A percentile compares a stretch with the other conserved stretches of the same genome.
Evolutionary conservation across 805 yeast genomes (phyloP).

Genomic region (Starmerella tilneyi): DNA sequence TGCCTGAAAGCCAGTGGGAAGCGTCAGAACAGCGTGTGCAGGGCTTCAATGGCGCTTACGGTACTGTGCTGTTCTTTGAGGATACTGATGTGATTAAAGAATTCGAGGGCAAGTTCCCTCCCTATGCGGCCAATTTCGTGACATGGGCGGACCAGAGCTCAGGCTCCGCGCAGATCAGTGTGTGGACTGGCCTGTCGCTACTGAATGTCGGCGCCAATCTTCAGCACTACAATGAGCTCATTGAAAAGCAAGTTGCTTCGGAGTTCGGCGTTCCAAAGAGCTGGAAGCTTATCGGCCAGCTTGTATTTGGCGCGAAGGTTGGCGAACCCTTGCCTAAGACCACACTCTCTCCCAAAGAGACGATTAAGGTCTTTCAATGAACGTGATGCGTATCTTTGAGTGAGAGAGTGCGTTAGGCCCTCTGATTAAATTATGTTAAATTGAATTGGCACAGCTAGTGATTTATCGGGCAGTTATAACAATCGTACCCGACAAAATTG

Average conservation of each 20-base stretch:
- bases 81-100: conserved; percentile 35
- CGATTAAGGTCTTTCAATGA: conserved; percentile 23
- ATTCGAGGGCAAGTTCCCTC: conserved; percentile 38
- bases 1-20: conserved; percentile 33
- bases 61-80: conserved; percentile 41
- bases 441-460: no score
- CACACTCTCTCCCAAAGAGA: conserved; percentile 37
- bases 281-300: conserved; percentile 42
- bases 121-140: conserved; percentile 39
- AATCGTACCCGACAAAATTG: no score
- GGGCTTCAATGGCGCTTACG: conserved; percentile 39
- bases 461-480: no score
- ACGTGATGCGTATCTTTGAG: not conserved
- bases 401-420: not conserved
- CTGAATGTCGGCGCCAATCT: conserved; percentile 43
- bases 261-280: conserved; percentile 36
- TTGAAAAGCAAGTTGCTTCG: conserved; percentile 33
- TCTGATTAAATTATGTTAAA: no score
- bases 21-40: conserved; percentile 37
- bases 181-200: conserved; percentile 41
- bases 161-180: conserved; percentile 40
- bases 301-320: conserved; percentile 41
- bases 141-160: conserved; percentile 39
- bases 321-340: conserved; percentile 35
- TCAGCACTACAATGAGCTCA: conserved; percentile 44